Percentiles rank a stretch among this genome's conserved stretches.
Conservation (phyloP, 1,284 basidiomycete species). For the Trametes pubescens region DNA sequence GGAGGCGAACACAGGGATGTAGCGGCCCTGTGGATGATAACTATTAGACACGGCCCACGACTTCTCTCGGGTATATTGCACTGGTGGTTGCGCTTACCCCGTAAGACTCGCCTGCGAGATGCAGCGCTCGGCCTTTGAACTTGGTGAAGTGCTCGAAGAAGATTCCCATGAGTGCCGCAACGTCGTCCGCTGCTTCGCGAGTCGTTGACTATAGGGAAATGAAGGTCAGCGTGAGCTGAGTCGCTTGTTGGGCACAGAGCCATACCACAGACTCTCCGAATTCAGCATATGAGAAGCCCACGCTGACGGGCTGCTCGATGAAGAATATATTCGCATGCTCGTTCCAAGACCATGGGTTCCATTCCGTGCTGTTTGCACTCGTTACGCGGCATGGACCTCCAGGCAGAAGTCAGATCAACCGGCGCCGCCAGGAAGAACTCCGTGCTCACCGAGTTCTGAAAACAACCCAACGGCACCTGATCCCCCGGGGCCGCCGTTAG, state of each 20-base stretch:
- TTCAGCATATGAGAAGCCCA: constrained; percentile 78
- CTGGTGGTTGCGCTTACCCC: constrained; percentile 44
- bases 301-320: constrained; percentile 69
- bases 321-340: constrained; percentile 75
- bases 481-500: constrained; percentile 65
- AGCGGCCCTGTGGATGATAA: constrained; percentile 64
- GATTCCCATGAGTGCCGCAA: constrained; percentile 75
- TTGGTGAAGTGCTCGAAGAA: constrained; percentile 79
- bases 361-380: constrained; percentile 54
- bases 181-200: constrained; percentile 74
- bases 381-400: constrained; percentile 48
- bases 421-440: constrained; percentile 48
- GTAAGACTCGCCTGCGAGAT: constrained; percentile 77
- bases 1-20: constrained; percentile 83
- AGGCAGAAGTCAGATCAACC: constrained; percentile 41
- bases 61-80: no score
- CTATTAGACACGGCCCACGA: background rate
- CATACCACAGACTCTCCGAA: constrained; percentile 68
- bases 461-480: constrained; percentile 68
- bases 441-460: constrained; percentile 63
- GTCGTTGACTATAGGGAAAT: constrained; percentile 54
- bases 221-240: background rate
- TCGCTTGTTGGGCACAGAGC: background rate
- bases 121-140: constrained; percentile 72
- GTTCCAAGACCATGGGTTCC: constrained; percentile 73